Conservation (phyloP, 1,284 basidiomycete genomes). For the Tetrapyrgos nigripes region DNA sequence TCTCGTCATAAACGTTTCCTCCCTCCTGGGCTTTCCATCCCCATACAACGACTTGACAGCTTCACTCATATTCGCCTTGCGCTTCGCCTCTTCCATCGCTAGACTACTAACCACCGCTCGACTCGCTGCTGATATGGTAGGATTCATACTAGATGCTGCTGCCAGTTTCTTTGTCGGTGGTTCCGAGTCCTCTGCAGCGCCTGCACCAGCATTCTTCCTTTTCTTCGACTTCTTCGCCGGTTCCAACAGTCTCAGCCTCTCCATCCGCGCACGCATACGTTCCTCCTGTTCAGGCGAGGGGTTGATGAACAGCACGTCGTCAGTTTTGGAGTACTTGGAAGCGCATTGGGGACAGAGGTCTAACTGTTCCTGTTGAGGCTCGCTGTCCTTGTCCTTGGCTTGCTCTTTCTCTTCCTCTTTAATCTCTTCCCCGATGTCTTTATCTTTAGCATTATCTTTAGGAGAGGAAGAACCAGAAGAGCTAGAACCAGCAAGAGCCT, state of each 20-base stretch:
- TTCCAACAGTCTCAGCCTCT: constrained; percentile 58
- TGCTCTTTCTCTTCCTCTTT: constrained; percentile 35
- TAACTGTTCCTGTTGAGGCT: constrained; percentile 35
- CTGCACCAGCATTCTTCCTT: constrained; percentile 51
- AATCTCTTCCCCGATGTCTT: too few relatives aligned
- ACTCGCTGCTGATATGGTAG: constrained; percentile 62
- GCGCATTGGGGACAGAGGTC: constrained; percentile 79
- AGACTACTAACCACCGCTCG: constrained; percentile 68
- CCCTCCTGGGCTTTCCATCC: constrained; percentile 56
- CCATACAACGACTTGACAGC: constrained; percentile 77
- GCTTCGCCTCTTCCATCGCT: constrained; percentile 74
- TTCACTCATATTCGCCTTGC: constrained; percentile 77
- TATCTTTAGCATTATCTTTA: constrained; percentile 34
- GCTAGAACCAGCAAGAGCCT: constrained; percentile 54
- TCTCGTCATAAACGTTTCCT: constrained; percentile 86
- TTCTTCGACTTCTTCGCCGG: constrained; percentile 73
- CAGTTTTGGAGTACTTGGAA: constrained; percentile 65
- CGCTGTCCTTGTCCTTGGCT: constrained; percentile 20
- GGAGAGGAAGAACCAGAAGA: constrained; percentile 35
- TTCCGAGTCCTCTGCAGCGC: constrained; percentile 35
- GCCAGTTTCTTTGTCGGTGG: constrained; percentile 49
- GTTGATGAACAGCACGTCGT: constrained; percentile 64
- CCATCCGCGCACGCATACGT: constrained; percentile 59
- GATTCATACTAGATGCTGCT: constrained; percentile 46
- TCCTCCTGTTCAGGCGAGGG: constrained; percentile 66